phyloP scores from a whole-genome alignment of 1,284 basidiomycete genomes.

The Singerocomus inundabilis region DNA sequence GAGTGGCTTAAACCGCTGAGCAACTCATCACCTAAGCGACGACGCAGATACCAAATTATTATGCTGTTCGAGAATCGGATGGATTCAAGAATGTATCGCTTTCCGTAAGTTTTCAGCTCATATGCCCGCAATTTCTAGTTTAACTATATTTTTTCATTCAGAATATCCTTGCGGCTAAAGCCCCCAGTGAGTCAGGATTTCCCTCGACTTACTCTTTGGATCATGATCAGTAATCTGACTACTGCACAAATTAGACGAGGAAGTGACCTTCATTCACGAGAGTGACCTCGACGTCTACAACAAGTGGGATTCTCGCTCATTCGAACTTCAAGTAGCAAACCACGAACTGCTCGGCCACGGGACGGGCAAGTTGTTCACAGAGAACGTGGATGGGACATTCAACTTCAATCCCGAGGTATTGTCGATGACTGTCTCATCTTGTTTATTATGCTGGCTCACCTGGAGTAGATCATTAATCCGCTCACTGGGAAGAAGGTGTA shows the following conservation, averaged over 20 bases:
- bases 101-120: conserved; percentile 45
- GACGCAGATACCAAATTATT: conserved; percentile 74
- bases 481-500: conserved; percentile 79
- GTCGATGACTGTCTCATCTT: conserved; percentile 36
- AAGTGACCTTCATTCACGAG: conserved; percentile 77
- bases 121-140: not conserved
- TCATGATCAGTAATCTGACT: not conserved
- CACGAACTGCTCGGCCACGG: conserved; percentile 82
- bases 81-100: conserved; percentile 86
- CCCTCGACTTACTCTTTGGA: not conserved
- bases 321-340: conserved; percentile 84
- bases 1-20: conserved; percentile 19
- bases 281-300: conserved; percentile 71
- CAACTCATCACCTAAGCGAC: not conserved
- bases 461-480: conserved; percentile 67
- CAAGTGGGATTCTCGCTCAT: conserved; percentile 71
- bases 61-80: conserved; percentile 72
- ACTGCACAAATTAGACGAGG: conserved; percentile 51
- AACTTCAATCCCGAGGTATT: conserved; percentile 69
- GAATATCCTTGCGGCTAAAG: conserved; percentile 82
- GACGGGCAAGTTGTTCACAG: conserved; percentile 77
- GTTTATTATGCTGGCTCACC: not conserved
- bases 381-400: conserved; percentile 67
- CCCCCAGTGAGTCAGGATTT: conserved; percentile 53
- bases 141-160: conserved; percentile 23